Conservation (phyloP, 176 grass and related monocot genomes). For the Juncus effusus region DNA sequence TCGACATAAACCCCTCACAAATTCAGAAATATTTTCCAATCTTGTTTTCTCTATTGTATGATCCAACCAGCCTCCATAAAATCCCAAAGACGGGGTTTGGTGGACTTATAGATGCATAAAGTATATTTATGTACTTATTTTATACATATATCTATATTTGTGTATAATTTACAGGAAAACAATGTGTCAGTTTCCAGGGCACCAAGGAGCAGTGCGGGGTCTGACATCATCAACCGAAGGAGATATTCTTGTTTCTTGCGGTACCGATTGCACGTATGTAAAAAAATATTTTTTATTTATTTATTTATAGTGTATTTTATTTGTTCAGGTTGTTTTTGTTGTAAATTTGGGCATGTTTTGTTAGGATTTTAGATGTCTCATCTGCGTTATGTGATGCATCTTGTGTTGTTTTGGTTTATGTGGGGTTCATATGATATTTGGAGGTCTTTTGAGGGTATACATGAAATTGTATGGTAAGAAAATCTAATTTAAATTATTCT, state of each 20-base stretch:
- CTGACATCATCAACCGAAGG: slow-evolving; percentile 81
- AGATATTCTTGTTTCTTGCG: slow-evolving; percentile 86
- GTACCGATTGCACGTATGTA: slow-evolving; percentile 87
- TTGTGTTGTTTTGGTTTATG: too few species aligned
- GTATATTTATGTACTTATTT: neutral
- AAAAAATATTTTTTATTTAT: slow-evolving; percentile 11
- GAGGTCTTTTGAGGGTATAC: neutral
- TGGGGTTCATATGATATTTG: too few species aligned
- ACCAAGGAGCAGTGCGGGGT: slow-evolving; percentile 77
- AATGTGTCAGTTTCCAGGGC: slow-evolving; percentile 77
- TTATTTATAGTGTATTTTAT: neutral
- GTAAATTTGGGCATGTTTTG: neutral
- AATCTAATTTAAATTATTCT: neutral
- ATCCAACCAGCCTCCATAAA: neutral
- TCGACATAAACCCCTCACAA: neutral
- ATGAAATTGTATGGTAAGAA: too few species aligned
- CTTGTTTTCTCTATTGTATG: too few species aligned
- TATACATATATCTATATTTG: slow-evolving; percentile 9
- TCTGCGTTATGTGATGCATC: too few species aligned
- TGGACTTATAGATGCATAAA: neutral
- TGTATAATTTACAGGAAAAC: slow-evolving; percentile 66
- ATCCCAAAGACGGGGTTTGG: neutral
- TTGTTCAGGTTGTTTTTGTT: neutral
- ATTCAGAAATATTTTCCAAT: too few species aligned
- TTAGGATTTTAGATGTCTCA: too few species aligned